Evolutionary conservation across 352 stramenopile genomes (phyloP).

Genomic region (Blastocystis sp.): DNA sequence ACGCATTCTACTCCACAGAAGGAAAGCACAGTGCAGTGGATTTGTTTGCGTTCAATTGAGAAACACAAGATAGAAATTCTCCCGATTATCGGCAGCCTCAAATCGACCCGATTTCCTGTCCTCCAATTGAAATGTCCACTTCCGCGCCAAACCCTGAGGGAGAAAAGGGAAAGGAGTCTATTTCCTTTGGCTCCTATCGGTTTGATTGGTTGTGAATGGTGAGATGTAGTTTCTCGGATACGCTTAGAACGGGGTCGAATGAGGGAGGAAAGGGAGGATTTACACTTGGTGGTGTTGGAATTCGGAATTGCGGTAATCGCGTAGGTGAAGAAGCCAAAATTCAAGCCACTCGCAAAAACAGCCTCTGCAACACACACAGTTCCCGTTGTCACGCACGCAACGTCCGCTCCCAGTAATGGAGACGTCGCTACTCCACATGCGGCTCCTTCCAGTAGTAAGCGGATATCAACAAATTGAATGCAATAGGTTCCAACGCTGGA

Average conservation of each 20-base stretch:
- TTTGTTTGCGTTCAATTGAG: not conserved
- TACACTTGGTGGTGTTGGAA: not conserved
- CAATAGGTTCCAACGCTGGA: not conserved
- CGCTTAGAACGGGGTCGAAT: not conserved
- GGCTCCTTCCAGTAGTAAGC: not conserved
- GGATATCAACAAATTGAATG: not conserved
- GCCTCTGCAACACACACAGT: not conserved
- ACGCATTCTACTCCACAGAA: too few species aligned
- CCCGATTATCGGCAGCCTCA: not conserved
- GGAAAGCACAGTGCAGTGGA: not conserved
- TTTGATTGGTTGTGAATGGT: not conserved
- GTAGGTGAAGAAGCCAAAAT: slow-evolving; percentile 52
- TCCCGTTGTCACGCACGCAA: too few species aligned
- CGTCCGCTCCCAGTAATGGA: not conserved
- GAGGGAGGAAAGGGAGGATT: not conserved
- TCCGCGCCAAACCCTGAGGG: not conserved
- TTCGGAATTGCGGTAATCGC: not conserved
- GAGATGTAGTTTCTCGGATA: not conserved
- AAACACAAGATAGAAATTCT: not conserved
- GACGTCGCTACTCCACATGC: not conserved
- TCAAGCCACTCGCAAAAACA: slow-evolving; percentile 33
- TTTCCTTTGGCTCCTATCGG: not conserved
- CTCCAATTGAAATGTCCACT: not conserved
- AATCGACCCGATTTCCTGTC: not conserved
- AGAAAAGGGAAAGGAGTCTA: slow-evolving; percentile 17